Percentiles rank a stretch among this genome's conserved stretches.
These are phyloP conservation scores for Taphrina deformans DNA, from an alignment of 1,139 yeast species.

Conservation along the genomic window DNA sequence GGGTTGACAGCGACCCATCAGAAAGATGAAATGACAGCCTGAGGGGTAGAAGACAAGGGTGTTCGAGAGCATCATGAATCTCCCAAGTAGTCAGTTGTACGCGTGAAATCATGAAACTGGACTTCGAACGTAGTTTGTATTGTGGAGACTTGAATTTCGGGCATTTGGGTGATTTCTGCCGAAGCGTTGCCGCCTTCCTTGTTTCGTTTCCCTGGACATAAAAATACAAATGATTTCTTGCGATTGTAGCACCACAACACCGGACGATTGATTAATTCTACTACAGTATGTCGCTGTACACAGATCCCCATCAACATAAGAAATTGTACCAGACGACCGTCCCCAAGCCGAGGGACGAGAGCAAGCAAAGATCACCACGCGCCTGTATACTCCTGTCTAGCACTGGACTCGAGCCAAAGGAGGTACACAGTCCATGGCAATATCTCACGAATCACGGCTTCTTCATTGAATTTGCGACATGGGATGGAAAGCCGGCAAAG, in stretches of 20 bases:
- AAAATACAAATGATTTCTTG: too few species aligned
- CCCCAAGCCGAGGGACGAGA: not conserved
- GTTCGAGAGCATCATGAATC: too few species aligned
- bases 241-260: too few species aligned
- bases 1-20: too few species aligned
- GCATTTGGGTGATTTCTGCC: not conserved
- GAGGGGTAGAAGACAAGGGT: too few species aligned
- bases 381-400: constrained; percentile 23
- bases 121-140: too few species aligned
- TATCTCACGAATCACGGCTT: constrained; percentile 31
- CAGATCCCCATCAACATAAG: constrained; percentile 11
- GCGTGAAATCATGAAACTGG: too few species aligned
- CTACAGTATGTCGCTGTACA: constrained; percentile 24
- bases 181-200: not conserved
- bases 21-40: too few species aligned
- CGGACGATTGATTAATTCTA: too few species aligned
- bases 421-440: constrained; percentile 23
- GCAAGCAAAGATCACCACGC: constrained; percentile 15
- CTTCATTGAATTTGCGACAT: constrained; percentile 31
- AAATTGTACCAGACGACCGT: constrained; percentile 8
- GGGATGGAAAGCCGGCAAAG: constrained; percentile 25
- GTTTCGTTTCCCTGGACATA: too few species aligned
- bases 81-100: too few species aligned
- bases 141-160: not conserved
- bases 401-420: constrained; percentile 18